Conservation (phyloP, 257 asterid genomes). For the Solanum okadae region DNA sequence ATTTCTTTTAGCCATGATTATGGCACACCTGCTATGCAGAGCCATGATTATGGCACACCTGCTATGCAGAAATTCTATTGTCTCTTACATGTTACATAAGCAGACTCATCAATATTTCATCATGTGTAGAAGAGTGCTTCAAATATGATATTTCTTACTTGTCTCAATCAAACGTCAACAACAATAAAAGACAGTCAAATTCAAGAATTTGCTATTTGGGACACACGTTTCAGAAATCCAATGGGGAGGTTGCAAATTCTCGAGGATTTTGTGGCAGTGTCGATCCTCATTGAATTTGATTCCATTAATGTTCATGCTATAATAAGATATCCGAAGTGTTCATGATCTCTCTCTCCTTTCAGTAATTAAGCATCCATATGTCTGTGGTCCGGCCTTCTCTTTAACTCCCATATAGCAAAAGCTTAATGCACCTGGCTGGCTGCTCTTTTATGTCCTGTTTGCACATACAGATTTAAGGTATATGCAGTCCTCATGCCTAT, state of each 20-base stretch:
- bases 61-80: not conserved
- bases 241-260: not conserved
- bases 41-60: not conserved
- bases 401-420: not conserved
- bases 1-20: not conserved
- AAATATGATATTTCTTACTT: not conserved
- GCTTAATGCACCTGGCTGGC: not conserved
- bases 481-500: not conserved
- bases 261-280: not conserved
- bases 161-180: not conserved
- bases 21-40: not conserved
- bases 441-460: not conserved
- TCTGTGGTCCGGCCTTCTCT: not conserved
- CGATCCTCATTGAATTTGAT: not conserved
- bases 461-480: not conserved
- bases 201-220: not conserved
- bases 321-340: not conserved
- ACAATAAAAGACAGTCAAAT: not conserved
- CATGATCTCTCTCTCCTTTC: not conserved
- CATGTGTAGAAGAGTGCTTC: not conserved
- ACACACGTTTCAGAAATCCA: not conserved
- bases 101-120: not conserved
- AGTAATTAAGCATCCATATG: not conserved
- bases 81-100: not conserved
- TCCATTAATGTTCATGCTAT: not conserved